phyloP scores from a whole-genome alignment of 305 asterid genomes.

The Lippia alba region DNA sequence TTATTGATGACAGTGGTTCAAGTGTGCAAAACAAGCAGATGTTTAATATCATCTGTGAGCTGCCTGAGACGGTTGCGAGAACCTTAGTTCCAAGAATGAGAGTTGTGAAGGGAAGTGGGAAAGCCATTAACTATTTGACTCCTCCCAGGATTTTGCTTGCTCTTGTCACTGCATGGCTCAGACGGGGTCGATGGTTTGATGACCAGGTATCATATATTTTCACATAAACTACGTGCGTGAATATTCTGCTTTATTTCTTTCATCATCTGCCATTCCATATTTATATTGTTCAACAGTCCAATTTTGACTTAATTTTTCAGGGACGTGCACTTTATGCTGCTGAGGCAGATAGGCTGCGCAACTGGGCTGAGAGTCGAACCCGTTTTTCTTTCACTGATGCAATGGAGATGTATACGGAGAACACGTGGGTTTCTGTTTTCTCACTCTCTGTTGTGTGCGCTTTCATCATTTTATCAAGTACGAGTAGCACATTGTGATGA shows the following conservation, averaged over 20 bases:
- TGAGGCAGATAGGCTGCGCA: conserved; percentile 93
- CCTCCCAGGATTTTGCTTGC: conserved; percentile 95
- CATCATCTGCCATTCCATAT: too few species aligned
- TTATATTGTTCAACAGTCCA: too few species aligned
- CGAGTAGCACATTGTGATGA: conserved; percentile 48
- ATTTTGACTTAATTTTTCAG: conserved; percentile 41
- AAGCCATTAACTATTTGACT: conserved; percentile 87
- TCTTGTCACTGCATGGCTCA: conserved; percentile 91
- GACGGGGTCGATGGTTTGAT: conserved; percentile 97
- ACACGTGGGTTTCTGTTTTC: conserved; percentile 92
- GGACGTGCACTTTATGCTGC: conserved; percentile 97
- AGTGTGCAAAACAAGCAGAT: conserved; percentile 87
- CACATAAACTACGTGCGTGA: too few species aligned
- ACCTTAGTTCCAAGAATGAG: conserved; percentile 94
- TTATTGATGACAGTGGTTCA: conserved; percentile 74
- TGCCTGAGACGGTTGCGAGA: conserved; percentile 97
- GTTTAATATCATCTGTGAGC: conserved; percentile 96
- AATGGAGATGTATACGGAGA: conserved; percentile 94
- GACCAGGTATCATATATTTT: conserved; percentile 61
- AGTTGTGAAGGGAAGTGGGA: conserved; percentile 94
- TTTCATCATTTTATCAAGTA: conserved; percentile 88
- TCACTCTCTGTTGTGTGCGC: conserved; percentile 96
- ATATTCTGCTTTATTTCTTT: too few species aligned
- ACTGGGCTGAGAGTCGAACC: conserved; percentile 97
- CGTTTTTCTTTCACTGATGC: conserved; percentile 93